Evolutionary conservation across 108 stramenopile species (phyloP).

Genomic region (Stephanodiscus triporus): DNA sequence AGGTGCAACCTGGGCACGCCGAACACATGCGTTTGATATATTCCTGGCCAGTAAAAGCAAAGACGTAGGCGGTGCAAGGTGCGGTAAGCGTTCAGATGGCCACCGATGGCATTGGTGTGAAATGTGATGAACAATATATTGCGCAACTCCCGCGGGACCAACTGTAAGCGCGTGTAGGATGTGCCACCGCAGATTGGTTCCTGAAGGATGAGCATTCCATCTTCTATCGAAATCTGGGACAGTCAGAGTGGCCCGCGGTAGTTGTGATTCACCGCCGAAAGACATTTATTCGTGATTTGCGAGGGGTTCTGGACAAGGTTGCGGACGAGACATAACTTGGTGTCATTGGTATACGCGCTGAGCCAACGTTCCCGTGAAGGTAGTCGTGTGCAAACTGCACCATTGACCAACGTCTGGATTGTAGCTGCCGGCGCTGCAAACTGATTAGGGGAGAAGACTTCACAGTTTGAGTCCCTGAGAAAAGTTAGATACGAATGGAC

Average conservation of each 20-base stretch:
- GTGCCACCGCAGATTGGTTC: neutral
- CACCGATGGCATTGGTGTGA: too few species aligned
- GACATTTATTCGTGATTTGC: too few species aligned
- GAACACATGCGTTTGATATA: too few species aligned
- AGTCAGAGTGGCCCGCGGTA: neutral
- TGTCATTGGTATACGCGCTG: neutral
- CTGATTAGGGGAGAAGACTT: neutral
- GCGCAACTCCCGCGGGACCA: neutral
- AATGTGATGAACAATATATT: too few species aligned
- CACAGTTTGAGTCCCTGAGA: neutral
- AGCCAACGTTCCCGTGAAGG: neutral
- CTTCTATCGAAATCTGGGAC: neutral
- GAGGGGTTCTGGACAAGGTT: neutral
- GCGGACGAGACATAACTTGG: neutral
- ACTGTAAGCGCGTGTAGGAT: neutral
- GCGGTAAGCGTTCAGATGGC: too few species aligned
- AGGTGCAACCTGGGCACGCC: too few species aligned
- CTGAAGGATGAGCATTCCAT: constrained; percentile 1
- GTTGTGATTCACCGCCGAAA: neutral
- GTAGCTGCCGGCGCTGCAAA: too few species aligned
- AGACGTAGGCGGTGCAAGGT: too few species aligned
- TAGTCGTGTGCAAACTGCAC: too few species aligned
- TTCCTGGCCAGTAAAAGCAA: too few species aligned
- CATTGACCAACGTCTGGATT: too few species aligned
- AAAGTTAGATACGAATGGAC: neutral